phyloP scores from a whole-genome alignment of 2,329 filamentous ascomycete species.

The Pyrenochaeta sp. region DNA sequence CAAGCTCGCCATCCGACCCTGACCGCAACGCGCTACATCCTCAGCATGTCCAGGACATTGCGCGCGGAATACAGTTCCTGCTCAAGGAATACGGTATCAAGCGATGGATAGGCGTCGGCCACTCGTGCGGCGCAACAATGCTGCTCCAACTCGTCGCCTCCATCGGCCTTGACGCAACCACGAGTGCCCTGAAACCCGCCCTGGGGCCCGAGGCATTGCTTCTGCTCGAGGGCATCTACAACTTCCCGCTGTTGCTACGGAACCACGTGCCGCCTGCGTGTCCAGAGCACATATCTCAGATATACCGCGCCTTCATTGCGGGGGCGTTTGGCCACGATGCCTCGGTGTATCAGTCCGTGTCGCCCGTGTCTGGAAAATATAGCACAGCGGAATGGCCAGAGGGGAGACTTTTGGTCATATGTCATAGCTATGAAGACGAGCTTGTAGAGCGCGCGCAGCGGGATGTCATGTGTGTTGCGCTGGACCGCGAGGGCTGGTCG shows the following conservation, averaged over 20 bases:
- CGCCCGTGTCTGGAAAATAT: conserved; percentile 62
- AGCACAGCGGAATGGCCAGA: conserved; percentile 49
- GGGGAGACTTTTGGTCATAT: conserved; percentile 52
- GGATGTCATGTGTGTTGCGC: conserved; percentile 62
- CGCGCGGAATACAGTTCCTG: conserved; percentile 61
- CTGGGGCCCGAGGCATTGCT: conserved; percentile 58
- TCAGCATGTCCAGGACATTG: conserved; percentile 67
- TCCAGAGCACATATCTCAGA: conserved; percentile 45
- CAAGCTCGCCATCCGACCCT: conserved; percentile 57
- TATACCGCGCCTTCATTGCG: conserved; percentile 67
- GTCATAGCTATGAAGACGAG: conserved; percentile 58
- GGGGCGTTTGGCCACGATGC: conserved; percentile 66
- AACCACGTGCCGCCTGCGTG: conserved; percentile 51
- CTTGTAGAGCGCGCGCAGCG: conserved; percentile 65
- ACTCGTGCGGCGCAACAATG: conserved; percentile 71
- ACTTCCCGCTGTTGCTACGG: conserved; percentile 63
- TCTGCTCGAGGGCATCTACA: conserved; percentile 72
- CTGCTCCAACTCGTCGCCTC: conserved; percentile 62
- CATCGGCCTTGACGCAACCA: conserved; percentile 20
- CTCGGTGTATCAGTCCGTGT: conserved; percentile 47
- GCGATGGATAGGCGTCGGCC: conserved; percentile 66
- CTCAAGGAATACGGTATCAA: conserved; percentile 56
- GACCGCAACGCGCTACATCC: conserved; percentile 64
- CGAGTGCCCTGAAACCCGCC: not conserved
- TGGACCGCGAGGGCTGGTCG: conserved; percentile 56